Evolutionary conservation across 306 rosid genomes (phyloP).

Genomic region (Fragaria nilgerrensis): DNA sequence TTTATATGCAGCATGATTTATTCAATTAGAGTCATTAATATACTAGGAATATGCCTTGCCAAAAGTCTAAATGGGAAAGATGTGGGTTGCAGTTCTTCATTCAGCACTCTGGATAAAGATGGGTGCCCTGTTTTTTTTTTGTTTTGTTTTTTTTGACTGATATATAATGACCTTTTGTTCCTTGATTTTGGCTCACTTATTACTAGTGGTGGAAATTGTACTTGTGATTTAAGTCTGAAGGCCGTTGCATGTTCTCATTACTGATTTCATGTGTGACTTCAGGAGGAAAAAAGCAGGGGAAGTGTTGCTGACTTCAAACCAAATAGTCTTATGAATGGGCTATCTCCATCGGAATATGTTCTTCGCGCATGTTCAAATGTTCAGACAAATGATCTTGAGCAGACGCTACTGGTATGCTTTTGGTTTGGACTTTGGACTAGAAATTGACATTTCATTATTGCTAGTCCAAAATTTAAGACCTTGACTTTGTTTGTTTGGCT

Average conservation of each 20-base stretch:
- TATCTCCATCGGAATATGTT: slow-evolving; percentile 75
- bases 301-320: slow-evolving; percentile 50
- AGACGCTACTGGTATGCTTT: slow-evolving; percentile 72
- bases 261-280: slow-evolving; percentile 29
- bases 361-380: slow-evolving; percentile 72
- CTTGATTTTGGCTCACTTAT: neutral
- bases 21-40: too few relatives aligned
- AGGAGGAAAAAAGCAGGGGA: slow-evolving; percentile 60
- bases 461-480: neutral
- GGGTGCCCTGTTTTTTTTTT: neutral
- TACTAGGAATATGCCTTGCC: too few relatives aligned
- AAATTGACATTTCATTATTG: neutral
- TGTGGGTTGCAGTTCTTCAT: neutral
- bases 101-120: neutral
- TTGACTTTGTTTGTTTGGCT: slow-evolving; percentile 5
- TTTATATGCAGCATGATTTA: too few relatives aligned
- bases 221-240: neutral
- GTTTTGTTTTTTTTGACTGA: neutral
- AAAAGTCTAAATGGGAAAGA: neutral
- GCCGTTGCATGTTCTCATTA: slow-evolving; percentile 2
- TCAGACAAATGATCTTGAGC: slow-evolving; percentile 85
- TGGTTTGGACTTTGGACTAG: neutral
- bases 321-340: slow-evolving; percentile 67
- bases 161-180: neutral
- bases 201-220: neutral